Evolutionary conservation across 2,329 filamentous ascomycete genomes (phyloP).

Genomic region (Cladophialophora yegresii): DNA sequence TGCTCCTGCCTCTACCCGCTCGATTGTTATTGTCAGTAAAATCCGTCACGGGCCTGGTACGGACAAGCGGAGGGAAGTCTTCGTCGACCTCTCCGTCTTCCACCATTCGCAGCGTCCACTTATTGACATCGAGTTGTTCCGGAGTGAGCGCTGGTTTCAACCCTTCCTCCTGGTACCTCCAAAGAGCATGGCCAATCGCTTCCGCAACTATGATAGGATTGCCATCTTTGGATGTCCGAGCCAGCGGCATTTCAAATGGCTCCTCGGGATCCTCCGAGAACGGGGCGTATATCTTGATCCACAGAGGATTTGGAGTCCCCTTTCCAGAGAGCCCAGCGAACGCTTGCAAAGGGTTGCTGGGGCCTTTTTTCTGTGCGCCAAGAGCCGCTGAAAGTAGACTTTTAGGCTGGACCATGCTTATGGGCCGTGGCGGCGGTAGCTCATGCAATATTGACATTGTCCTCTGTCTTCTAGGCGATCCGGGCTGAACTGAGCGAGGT

Average conservation of each 20-base stretch:
- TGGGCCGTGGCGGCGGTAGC: constrained; percentile 62
- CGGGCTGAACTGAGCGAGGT: constrained; percentile 37
- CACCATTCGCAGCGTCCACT: constrained; percentile 67
- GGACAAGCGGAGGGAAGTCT: constrained; percentile 63
- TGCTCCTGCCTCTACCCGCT: constrained; percentile 57
- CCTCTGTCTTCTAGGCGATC: constrained; percentile 57
- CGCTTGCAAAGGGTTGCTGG: constrained; percentile 62
- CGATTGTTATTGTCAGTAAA: constrained; percentile 70
- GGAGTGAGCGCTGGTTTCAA: constrained; percentile 55
- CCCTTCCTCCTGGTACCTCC: constrained; percentile 61
- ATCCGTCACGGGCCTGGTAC: constrained; percentile 60
- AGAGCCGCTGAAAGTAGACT: constrained; percentile 62
- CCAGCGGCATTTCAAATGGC: constrained; percentile 60
- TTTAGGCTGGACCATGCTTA: constrained; percentile 60
- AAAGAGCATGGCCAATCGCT: constrained; percentile 64
- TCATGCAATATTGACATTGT: constrained; percentile 55
- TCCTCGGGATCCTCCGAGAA: constrained; percentile 59
- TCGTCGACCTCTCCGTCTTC: constrained; percentile 68
- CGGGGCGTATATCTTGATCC: constrained; percentile 64
- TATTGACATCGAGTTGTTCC: constrained; percentile 60
- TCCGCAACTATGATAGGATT: constrained; percentile 60
- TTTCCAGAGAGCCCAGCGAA: constrained; percentile 63
- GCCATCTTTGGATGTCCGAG: constrained; percentile 57
- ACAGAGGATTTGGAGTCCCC: constrained; percentile 61
- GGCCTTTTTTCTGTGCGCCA: constrained; percentile 58